phyloP scores from a whole-genome alignment of 2,329 filamentous ascomycete genomes.

The Talaromyces sp. region DNA sequence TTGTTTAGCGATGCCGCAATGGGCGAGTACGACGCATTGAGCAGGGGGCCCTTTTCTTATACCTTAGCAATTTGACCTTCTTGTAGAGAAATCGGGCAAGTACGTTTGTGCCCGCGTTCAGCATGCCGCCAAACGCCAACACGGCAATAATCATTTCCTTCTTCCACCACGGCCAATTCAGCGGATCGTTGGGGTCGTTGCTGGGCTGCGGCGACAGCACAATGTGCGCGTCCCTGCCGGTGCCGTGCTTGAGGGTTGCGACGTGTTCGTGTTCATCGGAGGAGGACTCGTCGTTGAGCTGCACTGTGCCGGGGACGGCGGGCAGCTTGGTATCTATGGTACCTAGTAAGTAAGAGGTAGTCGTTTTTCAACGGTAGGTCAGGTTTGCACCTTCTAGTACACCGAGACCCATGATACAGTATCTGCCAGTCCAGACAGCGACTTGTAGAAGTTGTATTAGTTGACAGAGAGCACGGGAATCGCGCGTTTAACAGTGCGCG shows the following conservation, averaged over 20 bases:
- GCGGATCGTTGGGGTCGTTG: conserved; percentile 15
- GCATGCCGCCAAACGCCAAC: conserved; percentile 1
- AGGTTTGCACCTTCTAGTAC: not conserved
- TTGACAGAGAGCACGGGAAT: not conserved
- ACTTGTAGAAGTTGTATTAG: too few species aligned
- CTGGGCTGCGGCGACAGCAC: conserved; percentile 9
- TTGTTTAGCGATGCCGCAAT: conserved; percentile 13
- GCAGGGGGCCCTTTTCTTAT: not conserved
- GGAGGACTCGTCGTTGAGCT: not conserved
- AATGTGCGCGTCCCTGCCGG: conserved; percentile 13
- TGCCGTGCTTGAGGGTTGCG: conserved; percentile 14
- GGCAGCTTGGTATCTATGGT: not conserved
- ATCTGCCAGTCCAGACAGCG: not conserved
- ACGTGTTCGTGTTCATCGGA: not conserved
- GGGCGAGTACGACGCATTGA: conserved; percentile 12
- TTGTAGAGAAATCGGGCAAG: not conserved
- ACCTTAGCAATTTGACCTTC: not conserved
- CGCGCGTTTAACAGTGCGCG: not conserved
- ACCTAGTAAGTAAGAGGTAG: too few species aligned
- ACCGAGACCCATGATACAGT: not conserved
- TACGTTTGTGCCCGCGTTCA: conserved; percentile 15
- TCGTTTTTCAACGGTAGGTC: too few species aligned
- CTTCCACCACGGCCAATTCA: conserved; percentile 14
- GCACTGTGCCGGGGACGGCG: not conserved
- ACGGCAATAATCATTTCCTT: conserved; percentile 8